Evolutionary conservation across 176 grass and related monocot species (phyloP), one percentile per base, ranked within the genome.

Genomic region (Elaeis guineensis): DNA sequence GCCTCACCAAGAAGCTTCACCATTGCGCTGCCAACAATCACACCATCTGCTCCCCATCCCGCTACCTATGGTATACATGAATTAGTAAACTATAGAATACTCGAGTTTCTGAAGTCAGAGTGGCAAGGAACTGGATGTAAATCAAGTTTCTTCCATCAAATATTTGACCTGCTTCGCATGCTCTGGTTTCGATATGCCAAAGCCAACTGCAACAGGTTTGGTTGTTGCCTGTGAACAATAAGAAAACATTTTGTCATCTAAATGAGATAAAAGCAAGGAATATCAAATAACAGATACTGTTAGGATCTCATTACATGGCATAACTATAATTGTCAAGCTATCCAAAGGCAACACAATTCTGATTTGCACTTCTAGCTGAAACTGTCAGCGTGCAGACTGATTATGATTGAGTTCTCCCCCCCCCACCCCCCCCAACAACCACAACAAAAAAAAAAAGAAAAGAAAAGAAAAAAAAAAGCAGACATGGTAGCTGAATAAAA

Each of bases 191-290:
- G 94, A 98, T 71, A 98, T 87, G 58, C 94, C 94, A 79, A 98
- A 98, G 5, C 94, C 94, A 74, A 98, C 94, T 8, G 88, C 79
- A 65, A 98, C 94, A 20, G 94, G 82, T 80, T 98, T 98, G 32
- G 75, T 65, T 64, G 94, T 98, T 59, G 67, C 82, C 94, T 98
- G 74, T 48, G 25, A 74, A 61, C 58, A 66, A 32, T 51, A 48
- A 52, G 67, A 70, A 28, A 63, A 35, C 32, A 35, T 35, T 35
- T 35, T 11, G 7, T 35, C 32, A 35, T 35, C 8, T 35, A 35
- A 35, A 35, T 35, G 5, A 8, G 32, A 35, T 35, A 35, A 35
- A 35, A 8, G 32, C 32, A 26, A 35, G 11, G 6, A 35, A 35
- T 35, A 35, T 35, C 32, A 35, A 35, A 35, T 35, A 6, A 35